Evolutionary conservation across 2,329 filamentous ascomycete species (phyloP).

Genomic region (Xylariaceae sp.): DNA sequence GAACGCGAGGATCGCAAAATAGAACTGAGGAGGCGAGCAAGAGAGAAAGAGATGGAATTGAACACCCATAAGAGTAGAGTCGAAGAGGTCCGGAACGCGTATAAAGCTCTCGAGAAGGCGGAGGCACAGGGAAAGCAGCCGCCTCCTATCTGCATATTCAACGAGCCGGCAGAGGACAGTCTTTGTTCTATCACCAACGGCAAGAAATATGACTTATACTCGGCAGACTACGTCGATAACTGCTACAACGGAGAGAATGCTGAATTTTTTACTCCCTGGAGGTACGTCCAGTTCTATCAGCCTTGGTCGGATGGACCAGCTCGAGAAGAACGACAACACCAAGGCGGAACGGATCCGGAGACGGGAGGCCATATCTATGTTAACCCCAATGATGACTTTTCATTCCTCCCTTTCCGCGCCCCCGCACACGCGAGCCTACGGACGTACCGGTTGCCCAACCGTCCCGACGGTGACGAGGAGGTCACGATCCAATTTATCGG

Average conservation of each 20-base stretch:
- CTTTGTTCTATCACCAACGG: too few species aligned
- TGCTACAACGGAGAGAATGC: neutral
- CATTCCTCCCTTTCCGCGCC: neutral
- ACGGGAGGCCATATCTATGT: neutral
- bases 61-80: neutral
- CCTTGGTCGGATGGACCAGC: too few species aligned
- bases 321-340: too few species aligned
- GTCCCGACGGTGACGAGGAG: neutral
- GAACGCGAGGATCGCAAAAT: neutral
- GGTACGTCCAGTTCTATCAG: neutral
- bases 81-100: neutral
- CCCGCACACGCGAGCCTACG: neutral
- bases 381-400: neutral
- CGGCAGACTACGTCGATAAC: neutral
- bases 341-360: too few species aligned
- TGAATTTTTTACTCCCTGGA: neutral
- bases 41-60: neutral
- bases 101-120: neutral
- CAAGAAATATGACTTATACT: neutral
- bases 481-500: slow-evolving; percentile 6
- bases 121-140: too few species aligned
- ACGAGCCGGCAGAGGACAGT: too few species aligned
- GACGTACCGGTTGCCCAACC: neutral
- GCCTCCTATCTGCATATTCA: too few species aligned
- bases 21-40: neutral